These are phyloP conservation scores for Allium sativum DNA, from an alignment of 106 monocot species.

Conservation along the genomic window DNA sequence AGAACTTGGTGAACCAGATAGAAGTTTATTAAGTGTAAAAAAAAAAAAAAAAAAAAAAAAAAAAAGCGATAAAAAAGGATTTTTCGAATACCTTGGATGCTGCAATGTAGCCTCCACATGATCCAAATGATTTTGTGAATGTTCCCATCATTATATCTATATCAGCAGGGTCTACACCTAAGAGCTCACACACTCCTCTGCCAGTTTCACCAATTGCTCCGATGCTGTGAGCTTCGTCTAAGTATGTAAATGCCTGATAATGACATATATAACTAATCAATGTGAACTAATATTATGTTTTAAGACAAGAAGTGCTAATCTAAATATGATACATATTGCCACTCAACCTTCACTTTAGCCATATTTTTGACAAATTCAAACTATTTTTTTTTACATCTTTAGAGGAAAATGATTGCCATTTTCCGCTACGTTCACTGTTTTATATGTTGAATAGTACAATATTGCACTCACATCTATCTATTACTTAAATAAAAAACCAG, in stretches of 20 bases:
- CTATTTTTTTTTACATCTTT: too few relatives aligned
- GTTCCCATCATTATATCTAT: conserved; percentile 90
- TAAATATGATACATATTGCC: too few relatives aligned
- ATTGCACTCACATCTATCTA: too few relatives aligned
- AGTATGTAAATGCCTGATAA: conserved; percentile 58
- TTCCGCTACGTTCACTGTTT: too few relatives aligned
- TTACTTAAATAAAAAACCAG: too few relatives aligned
- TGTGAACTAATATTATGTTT: too few relatives aligned
- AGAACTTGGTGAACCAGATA: neutral
- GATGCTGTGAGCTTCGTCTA: conserved; percentile 82
- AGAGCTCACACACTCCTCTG: conserved; percentile 69
- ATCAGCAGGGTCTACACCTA: conserved; percentile 69
- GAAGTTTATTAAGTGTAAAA: neutral
- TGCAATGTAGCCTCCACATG: conserved; percentile 83
- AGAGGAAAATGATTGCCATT: too few relatives aligned
- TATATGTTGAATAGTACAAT: too few relatives aligned
- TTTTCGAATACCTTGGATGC: conserved; percentile 52
- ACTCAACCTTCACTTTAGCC: too few relatives aligned
- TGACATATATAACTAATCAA: too few relatives aligned
- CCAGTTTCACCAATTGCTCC: conserved; percentile 72
- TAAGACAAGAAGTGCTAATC: too few relatives aligned
- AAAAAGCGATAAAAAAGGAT: neutral
- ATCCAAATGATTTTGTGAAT: conserved; percentile 81
- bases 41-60: neutral
- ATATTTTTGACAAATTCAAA: too few relatives aligned